Evolutionary conservation across 495 filamentous ascomycete genomes (phyloP).

Genomic region (Apodospora peruviana): DNA sequence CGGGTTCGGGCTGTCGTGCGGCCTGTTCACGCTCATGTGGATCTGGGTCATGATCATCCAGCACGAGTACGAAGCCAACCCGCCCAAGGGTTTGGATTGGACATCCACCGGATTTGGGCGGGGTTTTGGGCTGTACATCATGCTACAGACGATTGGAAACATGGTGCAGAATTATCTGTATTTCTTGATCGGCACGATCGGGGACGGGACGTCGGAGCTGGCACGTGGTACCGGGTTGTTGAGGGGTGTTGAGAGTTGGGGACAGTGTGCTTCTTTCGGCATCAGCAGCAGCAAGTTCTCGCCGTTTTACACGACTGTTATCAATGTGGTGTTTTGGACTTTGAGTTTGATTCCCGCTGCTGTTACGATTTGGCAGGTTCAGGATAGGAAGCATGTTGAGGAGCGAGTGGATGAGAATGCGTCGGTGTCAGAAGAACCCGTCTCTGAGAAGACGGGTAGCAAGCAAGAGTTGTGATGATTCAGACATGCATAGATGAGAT

Average conservation of each 20-base stretch:
- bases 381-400: not conserved
- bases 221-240: not conserved
- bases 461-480: too few species aligned
- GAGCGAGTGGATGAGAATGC: not conserved
- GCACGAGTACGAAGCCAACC: slow-evolving; percentile 1
- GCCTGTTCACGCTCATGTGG: slow-evolving; percentile 5
- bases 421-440: too few species aligned
- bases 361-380: not conserved
- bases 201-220: slow-evolving; percentile 1
- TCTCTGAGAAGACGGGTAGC: too few species aligned
- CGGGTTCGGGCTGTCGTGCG: slow-evolving; percentile 2
- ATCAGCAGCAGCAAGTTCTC: slow-evolving; percentile 7
- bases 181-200: slow-evolving; percentile 3
- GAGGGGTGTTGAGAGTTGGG: slow-evolving; percentile 2
- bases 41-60: slow-evolving; percentile 1
- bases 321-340: slow-evolving; percentile 6
- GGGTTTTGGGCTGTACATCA: slow-evolving; percentile 4
- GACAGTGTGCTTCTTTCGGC: slow-evolving; percentile 3
- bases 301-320: slow-evolving; percentile 4
- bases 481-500: too few species aligned
- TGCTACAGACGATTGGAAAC: slow-evolving; percentile 1
- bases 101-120: not conserved
- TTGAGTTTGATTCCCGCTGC: slow-evolving; percentile 1
- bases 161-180: slow-evolving; percentile 6
- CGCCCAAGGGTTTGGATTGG: slow-evolving; percentile 4